Evolutionary conservation across 371 early-diverging fungal genomes (phyloP).

Genomic region (Funneliformis caledonium): DNA sequence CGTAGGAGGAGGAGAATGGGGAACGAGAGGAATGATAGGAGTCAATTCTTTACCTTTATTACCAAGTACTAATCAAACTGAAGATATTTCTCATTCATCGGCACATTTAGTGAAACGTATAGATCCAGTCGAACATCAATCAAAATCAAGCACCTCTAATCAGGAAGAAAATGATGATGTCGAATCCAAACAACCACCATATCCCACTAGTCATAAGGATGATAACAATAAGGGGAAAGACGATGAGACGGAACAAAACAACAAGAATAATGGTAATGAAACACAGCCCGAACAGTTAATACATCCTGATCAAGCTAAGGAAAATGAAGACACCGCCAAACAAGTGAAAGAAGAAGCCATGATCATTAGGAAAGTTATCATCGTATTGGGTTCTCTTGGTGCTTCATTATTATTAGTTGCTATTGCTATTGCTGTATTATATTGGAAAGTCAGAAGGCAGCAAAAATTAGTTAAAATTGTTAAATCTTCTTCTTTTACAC

Average conservation of each 20-base stretch:
- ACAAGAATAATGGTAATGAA: not conserved
- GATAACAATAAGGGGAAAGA: not conserved
- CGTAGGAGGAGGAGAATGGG: not conserved
- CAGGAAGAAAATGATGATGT: not conserved
- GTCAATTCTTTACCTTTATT: not conserved
- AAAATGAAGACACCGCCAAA: not conserved
- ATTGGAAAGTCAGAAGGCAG: constrained; percentile 28
- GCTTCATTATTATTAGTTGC: constrained; percentile 33
- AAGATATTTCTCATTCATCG: not conserved
- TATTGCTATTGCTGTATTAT: constrained; percentile 30
- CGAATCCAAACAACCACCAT: not conserved
- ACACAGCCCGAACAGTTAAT: not conserved
- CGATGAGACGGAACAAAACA: not conserved
- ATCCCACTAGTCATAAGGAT: not conserved
- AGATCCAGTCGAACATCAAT: not conserved
- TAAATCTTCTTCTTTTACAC: not conserved
- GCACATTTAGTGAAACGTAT: not conserved
- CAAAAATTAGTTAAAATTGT: not conserved
- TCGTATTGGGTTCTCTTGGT: constrained; percentile 34
- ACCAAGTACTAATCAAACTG: not conserved
- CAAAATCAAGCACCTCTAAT: too few relatives aligned
- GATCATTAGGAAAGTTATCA: constrained; percentile 29
- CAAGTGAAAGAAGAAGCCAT: constrained; percentile 9
- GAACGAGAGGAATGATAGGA: not conserved
- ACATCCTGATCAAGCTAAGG: too few relatives aligned